Conservation (phyloP, 139 green algal genomes). For the Chlamydomonas sp. region DNA sequence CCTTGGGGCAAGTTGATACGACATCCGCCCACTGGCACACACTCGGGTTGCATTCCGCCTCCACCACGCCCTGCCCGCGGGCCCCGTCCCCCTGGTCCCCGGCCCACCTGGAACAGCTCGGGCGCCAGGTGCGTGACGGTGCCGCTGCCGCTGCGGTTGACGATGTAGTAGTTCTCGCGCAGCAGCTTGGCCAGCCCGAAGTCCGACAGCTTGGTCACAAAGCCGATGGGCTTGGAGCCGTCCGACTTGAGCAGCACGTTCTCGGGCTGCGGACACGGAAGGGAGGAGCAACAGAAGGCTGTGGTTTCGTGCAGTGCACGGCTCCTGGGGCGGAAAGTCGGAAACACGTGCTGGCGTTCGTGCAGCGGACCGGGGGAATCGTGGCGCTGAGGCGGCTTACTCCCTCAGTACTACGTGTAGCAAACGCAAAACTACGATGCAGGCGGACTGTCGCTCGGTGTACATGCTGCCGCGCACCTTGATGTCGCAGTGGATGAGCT, state of each 20-base stretch:
- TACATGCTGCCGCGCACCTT: conserved; percentile 40
- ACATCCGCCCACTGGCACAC: background rate
- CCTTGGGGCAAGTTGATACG: background rate
- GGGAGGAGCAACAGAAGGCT: too few relatives aligned
- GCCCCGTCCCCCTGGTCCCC: background rate
- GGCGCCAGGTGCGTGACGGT: conserved; percentile 73
- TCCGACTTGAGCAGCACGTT: conserved; percentile 65
- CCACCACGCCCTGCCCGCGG: background rate
- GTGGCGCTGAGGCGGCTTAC: too few relatives aligned
- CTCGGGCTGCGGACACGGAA: conserved; percentile 31
- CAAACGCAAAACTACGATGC: too few relatives aligned
- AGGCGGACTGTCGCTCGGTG: background rate
- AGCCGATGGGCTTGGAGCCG: conserved; percentile 50
- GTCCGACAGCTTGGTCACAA: conserved; percentile 66
- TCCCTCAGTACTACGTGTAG: too few relatives aligned
- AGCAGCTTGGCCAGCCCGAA: conserved; percentile 75
- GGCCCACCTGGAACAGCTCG: conserved; percentile 66
- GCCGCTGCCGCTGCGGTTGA: conserved; percentile 64
- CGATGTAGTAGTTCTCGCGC: conserved; percentile 73
- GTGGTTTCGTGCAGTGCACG: too few relatives aligned
- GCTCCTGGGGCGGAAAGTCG: too few relatives aligned
- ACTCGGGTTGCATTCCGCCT: background rate
- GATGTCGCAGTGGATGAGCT: conserved; percentile 78
- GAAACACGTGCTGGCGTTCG: too few relatives aligned
- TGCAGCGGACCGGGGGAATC: too few relatives aligned